Base-by-base conservation (phyloP, 768 basidiomycete genomes). In the Naganishia onofrii region DNA sequence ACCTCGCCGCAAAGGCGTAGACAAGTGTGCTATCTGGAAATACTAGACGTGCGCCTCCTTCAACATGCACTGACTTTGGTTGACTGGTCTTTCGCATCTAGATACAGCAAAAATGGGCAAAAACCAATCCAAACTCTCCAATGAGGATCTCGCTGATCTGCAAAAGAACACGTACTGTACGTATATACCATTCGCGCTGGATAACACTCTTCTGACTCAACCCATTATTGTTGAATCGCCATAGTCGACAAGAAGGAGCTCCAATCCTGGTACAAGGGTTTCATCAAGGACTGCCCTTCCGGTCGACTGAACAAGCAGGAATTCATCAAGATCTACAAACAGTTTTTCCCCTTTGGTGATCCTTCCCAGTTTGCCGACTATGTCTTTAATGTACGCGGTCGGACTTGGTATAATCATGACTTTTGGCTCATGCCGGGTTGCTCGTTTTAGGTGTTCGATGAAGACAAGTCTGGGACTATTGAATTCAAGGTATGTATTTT, bases 271-370 rank as follows among this genome's bases (percentile, higher is more conserved):
- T 95, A 98, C 86, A 98, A 98, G 83, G 96, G 96, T 55, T 99
- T 98, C 84, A 87, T 95, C 79, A 96, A 93, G 82, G 96, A 99
- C 82, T 99, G 96, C 80, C 96, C 96, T 0, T 90, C 92, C 4
- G 96, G 96, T 51, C 91, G 93, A 74, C 87, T 99, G 77, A 91
- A 97, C 86, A 96, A 92, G 54, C 70, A 70, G 76, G 94, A 94
- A 81, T 99, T 99, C 83, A 86, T 90, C 77, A 89, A 90, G 81
- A 99, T 99, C 85, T 99, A 98, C 86, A 93, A 93, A 80, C 96
- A 98, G 82, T 99, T 99, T 89, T 99, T 99, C 85, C 96, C 96
- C 29, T 99, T 99, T 77, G 96, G 96, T 72, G 95, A 99, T 81
- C 95, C 96, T 9, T 88, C 84, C 70, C 90, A 95, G 80, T 99